Base-by-base conservation (phyloP, 1,284 basidiomycete species). In the Ceratobasidium sp. region DNA sequence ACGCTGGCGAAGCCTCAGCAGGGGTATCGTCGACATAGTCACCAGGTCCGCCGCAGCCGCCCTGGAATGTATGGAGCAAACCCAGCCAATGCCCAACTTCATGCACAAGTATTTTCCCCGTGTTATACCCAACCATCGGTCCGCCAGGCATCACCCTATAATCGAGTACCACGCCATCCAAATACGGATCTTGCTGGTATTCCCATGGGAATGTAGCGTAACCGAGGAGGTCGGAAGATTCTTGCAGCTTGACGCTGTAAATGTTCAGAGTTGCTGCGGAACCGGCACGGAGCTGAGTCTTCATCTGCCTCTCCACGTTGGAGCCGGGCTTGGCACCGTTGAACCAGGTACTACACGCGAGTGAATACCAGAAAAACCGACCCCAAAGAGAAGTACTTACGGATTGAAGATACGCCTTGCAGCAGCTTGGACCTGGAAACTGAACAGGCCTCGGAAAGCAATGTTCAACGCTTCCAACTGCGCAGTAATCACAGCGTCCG, bases 21-120 rank as follows among this genome's bases (percentile, higher is more conserved):
- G 82, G 78, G 0, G 81, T 81, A 61, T 81, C 82, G 13, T 77
- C 74, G n/a, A 82, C 81, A 25, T 43, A 78, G 40, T 82, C 81
- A 11, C 81, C 81, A 1, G 75, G 69, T 0, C 78, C 75, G 5
- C 49, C 44, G 76, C 82, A 82, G 5, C 89, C 88, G 40, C 87
- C 88, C 80, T 89, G 86, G 65, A 83, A 83, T 19, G 80, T 80
- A 73, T 83, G 82, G 70, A 80, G 81, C 37, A 82, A 73, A 1
- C 81, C 81, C 46, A 81, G 17, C 67, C 73, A 78, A 57, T 78
- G 76, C 7, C 75, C 69, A 32, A 81, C 81, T 75, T 83, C 82
- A 65, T 83, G 82, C 13, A 79, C 79, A 29, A 66, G 74, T 0
- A 82, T 82, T 65, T 78, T 78, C 17, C 82, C 82, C 62, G 78